Evolutionary conservation across 192 early-diverging fungal species (phyloP).

Genomic region (Entophlyctis helioformis): DNA sequence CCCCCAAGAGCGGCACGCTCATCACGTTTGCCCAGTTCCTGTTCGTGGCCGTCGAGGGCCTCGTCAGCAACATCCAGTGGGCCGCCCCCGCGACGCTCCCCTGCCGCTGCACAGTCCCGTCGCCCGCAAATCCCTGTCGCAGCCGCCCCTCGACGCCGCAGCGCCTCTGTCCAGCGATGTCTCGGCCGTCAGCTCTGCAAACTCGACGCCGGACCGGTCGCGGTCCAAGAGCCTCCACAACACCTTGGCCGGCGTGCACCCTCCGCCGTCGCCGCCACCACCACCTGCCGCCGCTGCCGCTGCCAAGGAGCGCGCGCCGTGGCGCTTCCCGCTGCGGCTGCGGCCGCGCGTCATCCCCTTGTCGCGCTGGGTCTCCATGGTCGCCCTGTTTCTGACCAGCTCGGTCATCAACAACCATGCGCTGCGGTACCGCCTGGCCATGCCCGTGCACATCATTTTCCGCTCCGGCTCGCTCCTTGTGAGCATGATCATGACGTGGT

Average conservation of each 20-base stretch:
- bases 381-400: slow-evolving; percentile 63
- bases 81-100: neutral
- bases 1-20: slow-evolving; percentile 55
- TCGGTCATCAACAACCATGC: slow-evolving; percentile 77
- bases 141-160: too few species aligned
- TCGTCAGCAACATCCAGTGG: slow-evolving; percentile 45
- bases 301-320: too few species aligned
- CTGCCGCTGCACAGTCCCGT: neutral
- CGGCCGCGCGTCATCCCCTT: slow-evolving; percentile 49
- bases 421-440: slow-evolving; percentile 65
- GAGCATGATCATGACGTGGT: slow-evolving; percentile 63
- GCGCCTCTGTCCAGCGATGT: too few species aligned
- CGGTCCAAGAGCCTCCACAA: too few species aligned
- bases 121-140: too few species aligned
- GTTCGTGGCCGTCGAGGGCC: slow-evolving; percentile 61
- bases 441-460: slow-evolving; percentile 88
- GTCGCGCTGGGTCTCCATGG: slow-evolving; percentile 58
- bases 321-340: neutral
- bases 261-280: too few species aligned
- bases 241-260: too few species aligned
- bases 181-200: too few species aligned
- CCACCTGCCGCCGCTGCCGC: too few species aligned
- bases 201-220: too few species aligned
- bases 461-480: slow-evolving; percentile 70
- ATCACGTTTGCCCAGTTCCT: slow-evolving; percentile 77